Evolutionary conservation across 371 early-diverging fungal genomes (phyloP).

Genomic region (Syncephalastrum racemosum): DNA sequence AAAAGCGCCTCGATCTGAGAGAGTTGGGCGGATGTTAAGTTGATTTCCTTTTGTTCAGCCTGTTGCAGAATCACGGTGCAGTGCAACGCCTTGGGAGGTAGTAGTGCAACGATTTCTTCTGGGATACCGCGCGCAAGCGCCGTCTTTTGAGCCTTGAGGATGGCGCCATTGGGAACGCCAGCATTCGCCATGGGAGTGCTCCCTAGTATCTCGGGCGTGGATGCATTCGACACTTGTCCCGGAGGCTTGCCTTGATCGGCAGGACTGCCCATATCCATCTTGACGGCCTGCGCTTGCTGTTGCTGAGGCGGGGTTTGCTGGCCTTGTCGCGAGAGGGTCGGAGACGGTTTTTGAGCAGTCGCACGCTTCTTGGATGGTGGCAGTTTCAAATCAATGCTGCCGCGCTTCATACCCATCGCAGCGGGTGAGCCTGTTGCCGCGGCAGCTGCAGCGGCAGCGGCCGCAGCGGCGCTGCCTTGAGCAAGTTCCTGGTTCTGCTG

Average conservation of each 20-base stretch:
- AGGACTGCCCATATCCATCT: too few species aligned
- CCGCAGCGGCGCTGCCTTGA: conserved; percentile 20
- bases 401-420: conserved; percentile 31
- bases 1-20: conserved; percentile 31
- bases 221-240: too few species aligned
- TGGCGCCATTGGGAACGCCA: conserved; percentile 7
- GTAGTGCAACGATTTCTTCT: conserved; percentile 28
- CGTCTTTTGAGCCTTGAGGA: conserved; percentile 27
- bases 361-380: conserved; percentile 39
- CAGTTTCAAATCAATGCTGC: conserved; percentile 43
- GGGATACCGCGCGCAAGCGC: conserved; percentile 35
- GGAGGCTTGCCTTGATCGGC: too few species aligned
- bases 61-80: conserved; percentile 36
- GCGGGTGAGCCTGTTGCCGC: conserved; percentile 13
- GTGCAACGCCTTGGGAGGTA: conserved; percentile 36
- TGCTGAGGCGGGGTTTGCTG: conserved; percentile 5
- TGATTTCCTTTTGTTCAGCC: conserved; percentile 26
- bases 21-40: conserved; percentile 19
- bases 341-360: conserved; percentile 10
- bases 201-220: too few species aligned
- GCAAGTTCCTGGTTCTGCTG: conserved; percentile 14
- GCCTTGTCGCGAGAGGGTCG: not conserved
- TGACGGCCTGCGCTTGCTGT: not conserved
- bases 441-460: conserved; percentile 24
- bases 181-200: too few species aligned